Conservation (phyloP, 2,329 filamentous ascomycete genomes). For the Aspergillus vadensis region DNA sequence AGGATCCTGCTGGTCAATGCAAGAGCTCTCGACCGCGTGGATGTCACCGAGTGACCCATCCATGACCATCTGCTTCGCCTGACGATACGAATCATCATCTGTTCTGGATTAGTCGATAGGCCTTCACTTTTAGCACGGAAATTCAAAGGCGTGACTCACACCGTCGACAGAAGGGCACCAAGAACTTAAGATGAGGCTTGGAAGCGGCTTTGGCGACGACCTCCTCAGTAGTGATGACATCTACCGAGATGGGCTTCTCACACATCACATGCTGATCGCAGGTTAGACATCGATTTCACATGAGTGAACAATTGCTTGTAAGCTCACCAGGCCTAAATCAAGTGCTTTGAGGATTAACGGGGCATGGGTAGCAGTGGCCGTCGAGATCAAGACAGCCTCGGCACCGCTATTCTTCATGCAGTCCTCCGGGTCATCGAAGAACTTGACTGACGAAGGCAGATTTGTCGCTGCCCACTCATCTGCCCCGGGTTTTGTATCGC, state of each 20-base stretch:
- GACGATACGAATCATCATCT: slow-evolving; percentile 14
- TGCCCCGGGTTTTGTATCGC: slow-evolving; percentile 36
- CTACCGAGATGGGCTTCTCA: slow-evolving; percentile 14
- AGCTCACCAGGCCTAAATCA: slow-evolving; percentile 2
- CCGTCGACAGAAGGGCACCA: slow-evolving; percentile 14
- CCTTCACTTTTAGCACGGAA: neutral
- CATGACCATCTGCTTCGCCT: slow-evolving; percentile 6
- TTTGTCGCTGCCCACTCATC: slow-evolving; percentile 37
- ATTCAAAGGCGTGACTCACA: neutral
- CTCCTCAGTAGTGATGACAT: slow-evolving; percentile 10
- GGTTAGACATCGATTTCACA: neutral
- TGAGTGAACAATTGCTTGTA: too few species aligned
- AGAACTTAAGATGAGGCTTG: slow-evolving; percentile 12
- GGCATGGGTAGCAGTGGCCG: slow-evolving; percentile 12
- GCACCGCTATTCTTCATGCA: slow-evolving; percentile 11
- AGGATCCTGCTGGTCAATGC: slow-evolving; percentile 12
- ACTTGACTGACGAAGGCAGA: slow-evolving; percentile 7
- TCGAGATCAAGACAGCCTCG: slow-evolving; percentile 12
- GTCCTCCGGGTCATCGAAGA: slow-evolving; percentile 7
- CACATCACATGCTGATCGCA: slow-evolving; percentile 12
- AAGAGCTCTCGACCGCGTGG: slow-evolving; percentile 10
- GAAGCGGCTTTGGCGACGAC: slow-evolving; percentile 13
- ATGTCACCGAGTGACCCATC: slow-evolving; percentile 5
- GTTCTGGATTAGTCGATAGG: neutral
- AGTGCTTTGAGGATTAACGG: slow-evolving; percentile 7